Conservation (phyloP, 1,284 basidiomycete genomes). For the Ceratobasidium sp. region DNA sequence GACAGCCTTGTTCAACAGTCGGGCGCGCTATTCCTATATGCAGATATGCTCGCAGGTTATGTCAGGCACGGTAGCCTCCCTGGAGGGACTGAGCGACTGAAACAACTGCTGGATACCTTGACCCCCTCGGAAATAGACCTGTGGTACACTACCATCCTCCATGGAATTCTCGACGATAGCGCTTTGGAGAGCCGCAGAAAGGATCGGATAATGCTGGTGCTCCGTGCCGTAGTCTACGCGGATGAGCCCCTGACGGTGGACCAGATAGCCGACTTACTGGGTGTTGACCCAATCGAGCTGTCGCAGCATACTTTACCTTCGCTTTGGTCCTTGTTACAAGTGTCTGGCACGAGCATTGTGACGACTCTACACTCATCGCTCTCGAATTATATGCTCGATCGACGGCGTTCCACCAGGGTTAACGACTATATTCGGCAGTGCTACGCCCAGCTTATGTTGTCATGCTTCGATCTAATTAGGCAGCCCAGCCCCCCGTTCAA, state of each 20-base stretch:
- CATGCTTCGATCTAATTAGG: background rate
- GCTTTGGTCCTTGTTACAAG: background rate
- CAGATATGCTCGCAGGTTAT: background rate
- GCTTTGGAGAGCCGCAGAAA: background rate
- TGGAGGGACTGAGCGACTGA: too few species aligned
- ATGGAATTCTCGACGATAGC: background rate
- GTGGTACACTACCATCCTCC: conserved; percentile 8
- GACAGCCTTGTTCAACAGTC: background rate
- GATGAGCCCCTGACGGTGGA: background rate
- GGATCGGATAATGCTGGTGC: background rate
- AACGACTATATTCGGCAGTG: background rate
- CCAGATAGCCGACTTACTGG: background rate
- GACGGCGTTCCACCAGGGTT: background rate
- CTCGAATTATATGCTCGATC: background rate
- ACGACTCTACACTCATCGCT: conserved; percentile 5
- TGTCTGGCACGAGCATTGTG: background rate
- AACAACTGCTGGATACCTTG: background rate
- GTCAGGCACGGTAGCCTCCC: too few species aligned
- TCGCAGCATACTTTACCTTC: background rate
- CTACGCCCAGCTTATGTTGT: background rate
- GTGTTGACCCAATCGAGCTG: background rate
- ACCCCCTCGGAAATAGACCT: background rate
- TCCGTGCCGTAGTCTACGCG: background rate
- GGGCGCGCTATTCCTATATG: background rate
- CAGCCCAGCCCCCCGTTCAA: background rate